Evolutionary conservation across 2,329 filamentous ascomycete species (phyloP), one percentile per base, ranked within the genome.

Genomic region (Magnaporthiopsis poae): DNA sequence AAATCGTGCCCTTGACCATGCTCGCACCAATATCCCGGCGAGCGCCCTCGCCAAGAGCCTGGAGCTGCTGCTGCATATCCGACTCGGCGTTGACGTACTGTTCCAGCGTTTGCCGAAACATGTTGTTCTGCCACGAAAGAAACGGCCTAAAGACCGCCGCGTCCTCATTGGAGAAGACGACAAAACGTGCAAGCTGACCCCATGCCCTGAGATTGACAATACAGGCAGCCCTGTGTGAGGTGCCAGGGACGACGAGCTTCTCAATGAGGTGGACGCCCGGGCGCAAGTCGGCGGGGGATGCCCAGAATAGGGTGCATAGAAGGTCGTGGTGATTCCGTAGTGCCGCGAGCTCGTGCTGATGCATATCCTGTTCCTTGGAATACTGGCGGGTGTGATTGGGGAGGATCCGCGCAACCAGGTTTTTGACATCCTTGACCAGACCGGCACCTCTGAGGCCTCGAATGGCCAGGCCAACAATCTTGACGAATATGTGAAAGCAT

Each of bases 311-410:
- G 0, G 86, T 88, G 69, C 84, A 86, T 3, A 90, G 78, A 60
- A 90, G 81, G 73, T 90, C 87, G 67, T 90, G 87, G 68, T 90
- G 88, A 68, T 90, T 90, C 67, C 87, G 79, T 61, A 90, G 76
- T 5, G 86, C 86, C 4, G 86, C 85, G 62, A 90, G 78, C 63
- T 90, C 87, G 56, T 82, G 81, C 69, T 87, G 80, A 67, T 83
- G 80, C 13, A 89, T 80, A 7, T 78, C 80, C 67, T 87, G 81
- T 71, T 90, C 87, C 70, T 87, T 89, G 52, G 84, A 81, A 67
- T 87, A 85, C 68, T 88, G 84, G 12, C 88, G 80, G 69, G 86
- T 82, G 70, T 90, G 87, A 69, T 90, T 90, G 2, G 88, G 88
- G 66, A 88, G 80, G 1, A 86, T 82, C 35, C 88, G 82, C 18